phyloP scores from a whole-genome alignment of 495 filamentous ascomycete species.

The Tuber borchii region DNA sequence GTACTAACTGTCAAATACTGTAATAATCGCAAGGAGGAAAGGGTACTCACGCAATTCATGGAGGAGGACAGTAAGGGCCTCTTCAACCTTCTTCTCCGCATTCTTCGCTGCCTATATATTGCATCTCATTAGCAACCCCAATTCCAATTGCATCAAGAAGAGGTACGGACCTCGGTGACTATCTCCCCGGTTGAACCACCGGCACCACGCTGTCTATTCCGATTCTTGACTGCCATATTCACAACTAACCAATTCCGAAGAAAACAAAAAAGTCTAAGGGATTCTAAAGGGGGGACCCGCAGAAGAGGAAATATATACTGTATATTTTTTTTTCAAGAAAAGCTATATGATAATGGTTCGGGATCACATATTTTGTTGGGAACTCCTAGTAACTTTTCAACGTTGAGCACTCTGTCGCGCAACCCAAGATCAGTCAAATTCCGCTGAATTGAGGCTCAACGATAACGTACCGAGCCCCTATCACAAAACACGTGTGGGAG shows the following conservation, averaged over 20 bases:
- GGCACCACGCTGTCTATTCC: neutral
- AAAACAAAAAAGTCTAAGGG: neutral
- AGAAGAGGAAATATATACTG: neutral
- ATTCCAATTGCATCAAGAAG: neutral
- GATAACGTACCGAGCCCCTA: neutral
- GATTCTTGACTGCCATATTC: neutral
- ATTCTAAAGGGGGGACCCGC: neutral
- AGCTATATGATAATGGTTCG: neutral
- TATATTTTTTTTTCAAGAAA: neutral
- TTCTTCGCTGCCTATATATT: constrained; percentile 14
- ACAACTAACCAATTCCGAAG: neutral
- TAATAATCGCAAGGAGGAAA: neutral
- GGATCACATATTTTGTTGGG: constrained; percentile 2
- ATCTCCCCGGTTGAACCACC: constrained; percentile 5
- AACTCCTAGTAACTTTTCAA: neutral
- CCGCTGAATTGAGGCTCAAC: neutral
- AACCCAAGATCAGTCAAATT: neutral
- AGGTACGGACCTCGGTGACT: constrained; percentile 19
- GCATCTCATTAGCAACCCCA: constrained; percentile 5
- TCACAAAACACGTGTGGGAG: neutral
- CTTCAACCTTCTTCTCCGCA: constrained; percentile 26
- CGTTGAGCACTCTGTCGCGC: neutral
- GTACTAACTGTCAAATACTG: neutral
- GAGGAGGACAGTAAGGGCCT: constrained; percentile 35
- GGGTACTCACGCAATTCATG: constrained; percentile 36